These are phyloP conservation scores for Oenanthe sinensis DNA, from an alignment of 129 eudicot species.

Conservation along the genomic window DNA sequence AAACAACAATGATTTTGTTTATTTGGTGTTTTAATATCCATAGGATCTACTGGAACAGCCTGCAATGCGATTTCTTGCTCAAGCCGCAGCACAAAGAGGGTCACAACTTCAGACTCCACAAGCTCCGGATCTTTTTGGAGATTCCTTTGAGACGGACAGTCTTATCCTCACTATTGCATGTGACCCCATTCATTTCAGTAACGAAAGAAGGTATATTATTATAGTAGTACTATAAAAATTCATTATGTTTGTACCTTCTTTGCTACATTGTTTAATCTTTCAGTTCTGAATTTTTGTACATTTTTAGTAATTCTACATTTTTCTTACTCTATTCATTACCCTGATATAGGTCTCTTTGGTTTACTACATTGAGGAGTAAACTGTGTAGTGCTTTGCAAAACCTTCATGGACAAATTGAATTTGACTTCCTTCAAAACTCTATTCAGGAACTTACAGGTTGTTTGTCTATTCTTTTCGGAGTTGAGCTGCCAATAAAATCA, in stretches of 20 bases:
- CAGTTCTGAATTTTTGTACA: neutral
- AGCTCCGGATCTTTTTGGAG: slow-evolving; percentile 16
- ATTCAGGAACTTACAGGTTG: slow-evolving; percentile 34
- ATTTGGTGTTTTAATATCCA: slow-evolving; percentile 9
- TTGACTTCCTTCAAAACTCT: slow-evolving; percentile 12
- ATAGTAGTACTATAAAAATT: neutral
- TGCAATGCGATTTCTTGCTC: slow-evolving; percentile 43
- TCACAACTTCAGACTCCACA: slow-evolving; percentile 17
- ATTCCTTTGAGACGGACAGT: slow-evolving; percentile 39
- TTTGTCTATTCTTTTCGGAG: neutral
- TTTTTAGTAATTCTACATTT: neutral
- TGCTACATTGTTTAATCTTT: neutral
- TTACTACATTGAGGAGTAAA: slow-evolving; percentile 47
- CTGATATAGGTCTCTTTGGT: slow-evolving; percentile 46
- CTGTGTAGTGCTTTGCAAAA: slow-evolving; percentile 29
- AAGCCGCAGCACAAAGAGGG: slow-evolving; percentile 45
- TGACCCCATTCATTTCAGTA: slow-evolving; percentile 25
- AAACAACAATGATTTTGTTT: slow-evolving; percentile 4
- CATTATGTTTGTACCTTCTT: neutral
- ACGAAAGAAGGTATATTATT: slow-evolving; percentile 32
- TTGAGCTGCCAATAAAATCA: neutral
- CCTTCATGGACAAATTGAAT: slow-evolving; percentile 17
- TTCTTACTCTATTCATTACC: neutral
- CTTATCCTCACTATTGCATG: slow-evolving; percentile 39
- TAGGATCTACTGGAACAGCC: slow-evolving; percentile 84